Conservation (phyloP, 441 rosid genomes). For the Oxalis stricta region DNA sequence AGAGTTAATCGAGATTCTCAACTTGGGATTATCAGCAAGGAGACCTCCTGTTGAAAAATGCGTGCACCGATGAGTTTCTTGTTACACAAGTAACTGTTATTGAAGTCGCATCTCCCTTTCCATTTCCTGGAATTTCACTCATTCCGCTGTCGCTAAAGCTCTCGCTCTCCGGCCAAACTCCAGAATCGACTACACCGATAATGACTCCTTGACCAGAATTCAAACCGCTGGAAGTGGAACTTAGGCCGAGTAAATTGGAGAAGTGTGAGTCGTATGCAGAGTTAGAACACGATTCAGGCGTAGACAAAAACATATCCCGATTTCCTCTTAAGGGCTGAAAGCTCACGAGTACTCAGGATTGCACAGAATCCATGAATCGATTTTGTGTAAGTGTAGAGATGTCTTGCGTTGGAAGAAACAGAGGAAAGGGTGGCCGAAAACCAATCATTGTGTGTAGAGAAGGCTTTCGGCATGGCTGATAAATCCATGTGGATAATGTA, state of each 20-base stretch:
- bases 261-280: constrained; percentile 31
- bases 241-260: constrained; percentile 22
- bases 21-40: constrained; percentile 22
- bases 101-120: constrained; percentile 27
- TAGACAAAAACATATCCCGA: constrained; percentile 34
- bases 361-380: constrained; percentile 47
- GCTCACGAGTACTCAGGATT: constrained; percentile 31
- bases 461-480: constrained; percentile 40
- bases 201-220: constrained; percentile 17
- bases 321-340: constrained; percentile 23
- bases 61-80: constrained; percentile 37
- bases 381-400: constrained; percentile 27
- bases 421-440: constrained; percentile 31
- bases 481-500: constrained; percentile 50
- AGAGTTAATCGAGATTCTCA: constrained; percentile 12
- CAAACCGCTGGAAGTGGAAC: constrained; percentile 16
- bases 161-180: constrained; percentile 29
- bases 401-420: constrained; percentile 13
- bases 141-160: constrained; percentile 29
- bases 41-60: constrained; percentile 25
- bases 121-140: constrained; percentile 21
- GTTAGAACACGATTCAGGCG: constrained; percentile 29
- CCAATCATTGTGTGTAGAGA: constrained; percentile 37
- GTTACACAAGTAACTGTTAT: constrained; percentile 27
- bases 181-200: constrained; percentile 32